Base-by-base conservation (phyloP, 2,329 filamentous ascomycete species). In the Aspergillus pseudoviridinutans region DNA sequence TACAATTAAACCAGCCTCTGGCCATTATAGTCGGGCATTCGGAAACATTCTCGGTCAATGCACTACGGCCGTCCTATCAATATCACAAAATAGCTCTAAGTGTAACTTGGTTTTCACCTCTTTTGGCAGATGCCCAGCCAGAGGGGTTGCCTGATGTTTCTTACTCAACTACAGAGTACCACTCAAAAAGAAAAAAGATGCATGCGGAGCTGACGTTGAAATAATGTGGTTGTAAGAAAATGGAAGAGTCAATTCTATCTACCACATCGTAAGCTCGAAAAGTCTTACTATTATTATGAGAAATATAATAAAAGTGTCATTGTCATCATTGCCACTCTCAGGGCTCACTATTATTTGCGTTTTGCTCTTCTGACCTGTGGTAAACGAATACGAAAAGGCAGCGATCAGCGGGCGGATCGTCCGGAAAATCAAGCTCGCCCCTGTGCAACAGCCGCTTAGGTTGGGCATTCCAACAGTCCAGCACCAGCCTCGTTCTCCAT, bases 371-470 rank as follows among this genome's bases (percentile, higher is more conserved):
- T 29, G 10, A 12, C 12, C 29, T 32, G 4, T 14, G 32, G 32
- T 51, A 10, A 50, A n/a, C 29, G 50, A 22, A 50, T 58, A 56
- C 6, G 56, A 64, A 58, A 47, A 29, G 63, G 58, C 24, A 64
- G 51, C 32, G 65, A 67, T 67, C 64, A 53, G 56, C 63, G 44
- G 57, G 61, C 66, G 65, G 65, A 67, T 63, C 56, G 54, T 38
- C 59, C 65, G 64, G 64, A 64, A 60, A 57, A 55, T 51, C 54
- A 47, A 47, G 57, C 56, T 38, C 60, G 2, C 32, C 62, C 62
- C 56, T 57, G 58, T 62, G 58, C 25, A 38, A 55, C 55, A 38
- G 32, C 32, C 14, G 32, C 32, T 17, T 38, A 38, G 14, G 32
- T 38, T 44, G 41, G n/a, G n/a, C 28, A 49, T 28, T 12, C 28